Base-by-base conservation (phyloP, 345 rosid species). In the Eucalyptus guilfoylei region DNA sequence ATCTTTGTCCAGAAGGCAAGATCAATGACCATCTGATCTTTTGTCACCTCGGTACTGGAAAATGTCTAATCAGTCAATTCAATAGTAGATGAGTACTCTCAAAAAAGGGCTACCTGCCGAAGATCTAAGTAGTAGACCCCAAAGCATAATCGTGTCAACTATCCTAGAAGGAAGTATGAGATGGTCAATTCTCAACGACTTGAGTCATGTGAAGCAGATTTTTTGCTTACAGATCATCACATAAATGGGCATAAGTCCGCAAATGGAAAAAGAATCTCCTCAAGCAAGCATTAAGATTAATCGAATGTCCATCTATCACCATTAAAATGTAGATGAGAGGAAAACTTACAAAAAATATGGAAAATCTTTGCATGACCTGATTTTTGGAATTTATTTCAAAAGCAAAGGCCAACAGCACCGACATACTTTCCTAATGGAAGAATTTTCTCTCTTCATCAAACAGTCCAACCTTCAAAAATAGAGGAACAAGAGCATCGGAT, bases 311-410 rank as follows among this genome's bases (percentile, higher is more conserved):
- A 48, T 45, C 30, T 14, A 85, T 47, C 87, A 85, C 16, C 45
- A 64, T 55, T 55, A 55, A 55, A 55, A 5, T 55, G 12, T 55
- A 55, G 30, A 55, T 47, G 50, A 88, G 24, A 44, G 72, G 6
- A 45, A 86, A 10, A 86, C 96, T 96, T 90, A 98, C 97, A 98
- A 92, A 90, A 98, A 97, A 90, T 94, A 97, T 17, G 98, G 99
- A 90, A 98, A 97, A 89, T 95, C 95, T 89, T 92, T 89, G 97
- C 94, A 94, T 34, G 99, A 93, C 88, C 93, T 94, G 90, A 97
- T 95, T 93, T 97, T 95, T 67, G 93, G 97, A 89, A 91, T 91
- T 91, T 97, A 97, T 90, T 88, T 93, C 80, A 92, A 90, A 89
- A 83, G 88, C 93, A 96, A 67, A 93, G 88, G 37, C 99, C 99